Percentiles rank a stretch among this genome's conserved stretches.
Evolutionary conservation across 2,329 filamentous ascomycete genomes (phyloP).

Genomic region (Penicillium crustosum): DNA sequence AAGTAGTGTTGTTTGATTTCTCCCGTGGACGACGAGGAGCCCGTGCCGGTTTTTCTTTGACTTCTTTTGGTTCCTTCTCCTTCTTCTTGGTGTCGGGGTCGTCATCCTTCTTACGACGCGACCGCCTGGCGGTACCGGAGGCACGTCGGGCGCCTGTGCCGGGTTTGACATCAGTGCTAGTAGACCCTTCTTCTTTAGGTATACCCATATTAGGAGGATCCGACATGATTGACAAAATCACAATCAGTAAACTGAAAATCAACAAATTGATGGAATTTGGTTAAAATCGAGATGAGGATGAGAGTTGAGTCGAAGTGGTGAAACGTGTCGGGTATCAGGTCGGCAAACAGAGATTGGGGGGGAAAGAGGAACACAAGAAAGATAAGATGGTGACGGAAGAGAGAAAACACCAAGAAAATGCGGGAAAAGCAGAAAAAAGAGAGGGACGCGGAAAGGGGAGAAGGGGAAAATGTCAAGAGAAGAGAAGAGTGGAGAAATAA

Average conservation of each 20-base stretch:
- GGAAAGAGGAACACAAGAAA: conserved; percentile 8
- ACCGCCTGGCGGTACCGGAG: conserved; percentile 32
- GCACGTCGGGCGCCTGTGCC: conserved; percentile 34
- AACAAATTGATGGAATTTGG: conserved; percentile 19
- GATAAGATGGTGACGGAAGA: conserved; percentile 10
- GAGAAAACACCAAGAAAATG: conserved; percentile 12
- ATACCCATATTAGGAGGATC: conserved; percentile 29
- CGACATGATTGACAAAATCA: conserved; percentile 26
- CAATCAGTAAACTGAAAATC: conserved; percentile 1
- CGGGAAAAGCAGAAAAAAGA: conserved; percentile 14
- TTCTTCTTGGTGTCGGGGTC: conserved; percentile 32
- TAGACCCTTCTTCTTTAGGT: conserved; percentile 30
- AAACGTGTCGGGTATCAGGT: conserved; percentile 8
- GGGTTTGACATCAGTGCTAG: conserved; percentile 23
- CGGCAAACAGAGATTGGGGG: conserved; percentile 9
- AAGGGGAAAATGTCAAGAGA: conserved; percentile 13
- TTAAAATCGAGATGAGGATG: conserved; percentile 8
- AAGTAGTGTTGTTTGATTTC: conserved; percentile 34
- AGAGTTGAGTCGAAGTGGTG: conserved; percentile 11
- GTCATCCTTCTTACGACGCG: conserved; percentile 46
- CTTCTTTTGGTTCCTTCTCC: conserved; percentile 28
- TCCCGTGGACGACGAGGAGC: conserved; percentile 37
- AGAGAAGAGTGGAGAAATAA: conserved; percentile 12
- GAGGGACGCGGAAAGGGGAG: conserved; percentile 13
- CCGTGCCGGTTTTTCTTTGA: conserved; percentile 25